Evolutionary conservation across 306 rosid species (phyloP).

Genomic region (Cucurbita moschata): DNA sequence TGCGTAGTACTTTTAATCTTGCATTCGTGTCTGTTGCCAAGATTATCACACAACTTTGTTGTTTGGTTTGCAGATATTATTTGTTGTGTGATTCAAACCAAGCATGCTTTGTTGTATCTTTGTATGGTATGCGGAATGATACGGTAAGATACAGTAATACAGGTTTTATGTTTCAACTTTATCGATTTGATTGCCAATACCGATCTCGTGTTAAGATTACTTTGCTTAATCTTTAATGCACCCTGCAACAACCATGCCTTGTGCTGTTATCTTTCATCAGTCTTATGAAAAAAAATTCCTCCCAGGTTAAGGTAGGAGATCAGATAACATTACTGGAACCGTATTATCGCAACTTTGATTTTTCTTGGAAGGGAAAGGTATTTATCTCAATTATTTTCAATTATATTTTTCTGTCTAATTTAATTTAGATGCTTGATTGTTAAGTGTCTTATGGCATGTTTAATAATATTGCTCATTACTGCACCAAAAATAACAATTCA

Average conservation of each 20-base stretch:
- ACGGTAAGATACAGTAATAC: constrained; percentile 30
- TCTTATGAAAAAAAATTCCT: neutral
- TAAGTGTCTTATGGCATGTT: neutral
- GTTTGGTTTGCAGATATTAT: constrained; percentile 54
- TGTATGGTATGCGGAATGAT: constrained; percentile 62
- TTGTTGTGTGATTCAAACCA: constrained; percentile 65
- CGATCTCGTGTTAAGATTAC: neutral
- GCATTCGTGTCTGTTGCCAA: neutral
- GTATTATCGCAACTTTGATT: constrained; percentile 26
- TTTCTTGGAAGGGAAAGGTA: constrained; percentile 81
- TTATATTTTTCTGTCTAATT: neutral
- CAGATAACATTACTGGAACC: constrained; percentile 67
- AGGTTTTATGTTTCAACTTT: neutral
- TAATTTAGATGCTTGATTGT: neutral
- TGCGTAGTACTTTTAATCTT: neutral
- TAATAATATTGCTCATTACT: neutral
- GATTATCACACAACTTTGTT: neutral
- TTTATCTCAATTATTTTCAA: neutral
- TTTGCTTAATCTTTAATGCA: neutral
- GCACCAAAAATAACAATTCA: neutral
- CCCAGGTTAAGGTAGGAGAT: constrained; percentile 91
- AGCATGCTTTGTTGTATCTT: constrained; percentile 55
- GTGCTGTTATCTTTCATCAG: neutral
- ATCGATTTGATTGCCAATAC: neutral
- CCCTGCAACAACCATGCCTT: neutral